These are phyloP conservation scores for Piloderma croceum DNA, from an alignment of 768 basidiomycete genomes.

Conservation along the genomic window DNA sequence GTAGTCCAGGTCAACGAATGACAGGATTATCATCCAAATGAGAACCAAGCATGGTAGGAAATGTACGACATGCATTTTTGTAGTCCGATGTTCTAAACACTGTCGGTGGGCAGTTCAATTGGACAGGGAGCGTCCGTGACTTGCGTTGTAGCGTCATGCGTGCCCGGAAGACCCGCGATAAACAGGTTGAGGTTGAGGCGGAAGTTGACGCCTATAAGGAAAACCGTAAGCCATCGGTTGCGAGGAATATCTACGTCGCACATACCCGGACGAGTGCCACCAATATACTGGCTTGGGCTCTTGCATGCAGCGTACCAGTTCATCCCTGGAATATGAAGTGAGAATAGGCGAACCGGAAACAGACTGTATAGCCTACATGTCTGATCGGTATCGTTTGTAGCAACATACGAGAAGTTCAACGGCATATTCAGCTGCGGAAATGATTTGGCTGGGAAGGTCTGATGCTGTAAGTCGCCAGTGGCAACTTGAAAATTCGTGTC, in stretches of 20 bases:
- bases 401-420: conserved; percentile 79
- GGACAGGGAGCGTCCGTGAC: conserved; percentile 64
- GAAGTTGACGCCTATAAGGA: conserved; percentile 46
- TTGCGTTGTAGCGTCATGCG: conserved; percentile 47
- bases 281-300: conserved; percentile 44
- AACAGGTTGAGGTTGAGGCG: conserved; percentile 59
- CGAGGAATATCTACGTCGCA: conserved; percentile 12
- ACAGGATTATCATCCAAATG: no score
- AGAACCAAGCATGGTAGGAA: no score
- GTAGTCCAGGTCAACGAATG: no score
- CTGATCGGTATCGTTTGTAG: conserved; percentile 70
- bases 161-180: conserved; percentile 63
- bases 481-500: conserved; percentile 61
- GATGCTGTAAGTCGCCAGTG: conserved; percentile 53
- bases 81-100: no score
- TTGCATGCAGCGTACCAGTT: conserved; percentile 77
- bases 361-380: conserved; percentile 56
- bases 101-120: conserved; percentile 52
- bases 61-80: no score
- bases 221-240: conserved; percentile 5
- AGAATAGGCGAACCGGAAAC: conserved; percentile 1
- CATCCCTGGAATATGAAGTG: conserved; percentile 40
- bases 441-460: conserved; percentile 59
- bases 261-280: conserved; percentile 58
- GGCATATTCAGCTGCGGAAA: conserved; percentile 67